A percentile compares a stretch with the other conserved stretches of the same genome.
phyloP scores from a whole-genome alignment of 495 filamentous ascomycete genomes.

The Penicillium dipodomyicola region DNA sequence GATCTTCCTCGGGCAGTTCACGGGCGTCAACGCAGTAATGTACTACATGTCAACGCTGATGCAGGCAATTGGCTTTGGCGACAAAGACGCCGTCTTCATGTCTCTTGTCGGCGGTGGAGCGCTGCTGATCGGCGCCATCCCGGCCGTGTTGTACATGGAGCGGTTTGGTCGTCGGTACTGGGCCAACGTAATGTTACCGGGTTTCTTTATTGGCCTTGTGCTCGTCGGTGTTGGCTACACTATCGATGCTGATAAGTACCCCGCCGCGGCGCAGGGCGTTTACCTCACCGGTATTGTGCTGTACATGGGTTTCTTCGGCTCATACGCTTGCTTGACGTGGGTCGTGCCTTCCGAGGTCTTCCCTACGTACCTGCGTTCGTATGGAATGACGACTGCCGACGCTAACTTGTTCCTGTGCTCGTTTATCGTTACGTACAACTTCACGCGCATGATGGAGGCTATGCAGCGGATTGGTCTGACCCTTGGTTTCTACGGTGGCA shows the following conservation, averaged over 20 bases:
- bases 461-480: constrained; percentile 57
- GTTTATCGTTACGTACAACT: constrained; percentile 65
- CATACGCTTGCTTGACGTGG: constrained; percentile 62
- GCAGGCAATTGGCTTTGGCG: constrained; percentile 54
- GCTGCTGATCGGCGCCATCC: constrained; percentile 55
- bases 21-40: constrained; percentile 61
- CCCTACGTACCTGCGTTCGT: constrained; percentile 58
- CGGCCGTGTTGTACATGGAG: constrained; percentile 61
- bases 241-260: constrained; percentile 38
- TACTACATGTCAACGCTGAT: constrained; percentile 62
- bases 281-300: constrained; percentile 59
- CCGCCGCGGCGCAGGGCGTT: constrained; percentile 43
- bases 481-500: constrained; percentile 61
- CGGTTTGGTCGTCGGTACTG: constrained; percentile 59
- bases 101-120: constrained; percentile 61
- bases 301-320: constrained; percentile 63
- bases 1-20: constrained; percentile 61
- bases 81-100: constrained; percentile 55
- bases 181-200: constrained; percentile 59
- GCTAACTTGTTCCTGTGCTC: constrained; percentile 57
- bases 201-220: constrained; percentile 58
- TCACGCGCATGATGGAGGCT: constrained; percentile 54
- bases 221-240: constrained; percentile 56
- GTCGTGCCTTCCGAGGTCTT: constrained; percentile 60
- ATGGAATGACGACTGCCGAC: constrained; percentile 59